Evolutionary conservation across 1,284 basidiomycete genomes (phyloP).

Genomic region (Xanthoconium separans): DNA sequence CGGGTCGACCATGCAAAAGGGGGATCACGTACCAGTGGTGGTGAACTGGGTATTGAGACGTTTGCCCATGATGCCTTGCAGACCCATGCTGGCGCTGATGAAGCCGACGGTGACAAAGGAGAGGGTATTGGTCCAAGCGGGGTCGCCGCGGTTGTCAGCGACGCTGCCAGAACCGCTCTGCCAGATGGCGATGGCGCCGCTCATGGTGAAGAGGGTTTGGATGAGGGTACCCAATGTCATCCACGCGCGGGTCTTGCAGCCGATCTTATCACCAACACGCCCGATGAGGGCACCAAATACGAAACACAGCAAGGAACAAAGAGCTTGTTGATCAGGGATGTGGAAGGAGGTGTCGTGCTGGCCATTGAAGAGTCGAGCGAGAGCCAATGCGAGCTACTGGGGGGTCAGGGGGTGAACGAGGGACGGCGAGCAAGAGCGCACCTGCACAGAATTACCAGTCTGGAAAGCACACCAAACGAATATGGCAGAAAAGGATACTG

Average conservation of each 20-base stretch:
- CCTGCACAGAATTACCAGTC: constrained; percentile 72
- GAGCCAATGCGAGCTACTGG: constrained; percentile 54
- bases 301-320: constrained; percentile 76
- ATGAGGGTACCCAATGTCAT: constrained; percentile 68
- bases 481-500: constrained; percentile 76
- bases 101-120: constrained; percentile 73
- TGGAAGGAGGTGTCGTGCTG: constrained; percentile 62
- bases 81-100: constrained; percentile 74
- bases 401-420: background rate
- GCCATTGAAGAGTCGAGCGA: constrained; percentile 66
- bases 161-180: constrained; percentile 57
- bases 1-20: background rate
- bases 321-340: constrained; percentile 77
- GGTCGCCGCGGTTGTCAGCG: constrained; percentile 52
- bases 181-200: constrained; percentile 66
- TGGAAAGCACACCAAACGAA: constrained; percentile 90
- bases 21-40: constrained; percentile 58
- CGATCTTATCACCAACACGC: constrained; percentile 69
- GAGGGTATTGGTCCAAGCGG: constrained; percentile 66
- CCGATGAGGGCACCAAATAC: constrained; percentile 71
- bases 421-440: constrained; percentile 23
- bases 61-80: constrained; percentile 86
- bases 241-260: constrained; percentile 73
- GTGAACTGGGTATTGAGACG: constrained; percentile 72
- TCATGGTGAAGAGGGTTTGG: constrained; percentile 75